These are phyloP conservation scores for Trypanosoma platydactyli DNA, from an alignment of 208 protist genomes.

Conservation along the genomic window DNA sequence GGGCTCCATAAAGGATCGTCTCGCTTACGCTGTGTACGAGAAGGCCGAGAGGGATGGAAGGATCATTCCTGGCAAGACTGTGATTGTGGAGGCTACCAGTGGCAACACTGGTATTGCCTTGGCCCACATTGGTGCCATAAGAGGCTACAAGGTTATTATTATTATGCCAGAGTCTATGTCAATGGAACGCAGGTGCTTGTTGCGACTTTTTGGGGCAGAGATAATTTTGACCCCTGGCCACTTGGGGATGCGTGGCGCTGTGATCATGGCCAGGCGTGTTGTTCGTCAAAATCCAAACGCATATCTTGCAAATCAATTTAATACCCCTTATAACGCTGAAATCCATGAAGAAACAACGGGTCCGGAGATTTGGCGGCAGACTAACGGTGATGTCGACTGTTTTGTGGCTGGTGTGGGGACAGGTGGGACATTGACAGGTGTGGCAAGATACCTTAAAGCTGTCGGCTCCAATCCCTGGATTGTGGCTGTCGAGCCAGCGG, in stretches of 20 bases:
- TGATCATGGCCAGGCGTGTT: conserved; percentile 81
- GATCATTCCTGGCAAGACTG: conserved; percentile 74
- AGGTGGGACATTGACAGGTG: conserved; percentile 82
- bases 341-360: conserved; percentile 92
- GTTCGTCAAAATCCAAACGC: conserved; percentile 67
- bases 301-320: conserved; percentile 85
- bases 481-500: conserved; percentile 83
- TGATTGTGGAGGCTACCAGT: conserved; percentile 88
- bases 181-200: conserved; percentile 77
- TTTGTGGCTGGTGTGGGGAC: conserved; percentile 90
- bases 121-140: conserved; percentile 74
- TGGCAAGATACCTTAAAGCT: conserved; percentile 71
- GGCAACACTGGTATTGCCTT: conserved; percentile 91
- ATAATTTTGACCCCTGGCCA: conserved; percentile 88
- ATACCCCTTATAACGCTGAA: conserved; percentile 81
- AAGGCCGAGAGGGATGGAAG: conserved; percentile 83
- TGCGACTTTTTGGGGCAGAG: conserved; percentile 86
- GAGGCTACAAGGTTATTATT: conserved; percentile 89
- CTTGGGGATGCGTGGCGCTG: conserved; percentile 88
- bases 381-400: conserved; percentile 75
- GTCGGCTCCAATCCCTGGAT: conserved; percentile 48
- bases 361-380: conserved; percentile 86
- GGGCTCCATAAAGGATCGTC: conserved; percentile 87
- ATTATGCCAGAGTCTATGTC: conserved; percentile 93
- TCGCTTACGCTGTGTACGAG: conserved; percentile 76